Percentiles rank a stretch among this genome's conserved stretches.
Evolutionary conservation across 805 yeast species (phyloP).

Genomic region (Saccharomycopsis sp.): DNA sequence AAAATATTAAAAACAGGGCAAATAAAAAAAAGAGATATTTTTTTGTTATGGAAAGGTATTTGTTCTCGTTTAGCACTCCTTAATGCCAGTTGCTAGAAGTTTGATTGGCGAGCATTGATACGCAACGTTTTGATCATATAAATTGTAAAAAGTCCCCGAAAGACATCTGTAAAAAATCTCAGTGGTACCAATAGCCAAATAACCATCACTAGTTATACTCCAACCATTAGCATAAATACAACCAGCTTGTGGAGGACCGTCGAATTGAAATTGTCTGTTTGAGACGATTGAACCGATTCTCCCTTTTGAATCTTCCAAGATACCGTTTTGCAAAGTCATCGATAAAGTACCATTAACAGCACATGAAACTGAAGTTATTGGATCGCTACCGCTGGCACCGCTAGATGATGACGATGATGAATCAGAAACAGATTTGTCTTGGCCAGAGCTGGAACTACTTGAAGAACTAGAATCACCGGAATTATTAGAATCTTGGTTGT

Average conservation of each 20-base stretch:
- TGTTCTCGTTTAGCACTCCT: slow-evolving; percentile 13
- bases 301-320: slow-evolving; percentile 47
- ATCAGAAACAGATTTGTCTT: background rate
- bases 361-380: slow-evolving; percentile 31
- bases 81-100: slow-evolving; percentile 18
- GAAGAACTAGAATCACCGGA: background rate
- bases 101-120: slow-evolving; percentile 47
- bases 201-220: slow-evolving; percentile 47
- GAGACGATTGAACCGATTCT: slow-evolving; percentile 68
- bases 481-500: background rate
- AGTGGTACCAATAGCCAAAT: slow-evolving; percentile 50
- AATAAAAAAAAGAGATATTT: too few species aligned
- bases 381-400: slow-evolving; percentile 12
- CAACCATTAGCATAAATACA: slow-evolving; percentile 57
- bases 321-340: slow-evolving; percentile 42
- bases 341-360: slow-evolving; percentile 39
- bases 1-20: too few species aligned
- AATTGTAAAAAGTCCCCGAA: slow-evolving; percentile 62
- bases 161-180: slow-evolving; percentile 58
- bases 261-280: slow-evolving; percentile 71
- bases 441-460: background rate
- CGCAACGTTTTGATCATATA: slow-evolving; percentile 51
- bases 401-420: too few species aligned
- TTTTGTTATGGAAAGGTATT: too few species aligned
- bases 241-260: slow-evolving; percentile 73